These are phyloP conservation scores for Uronychia binucleata DNA, from an alignment of 73 alveolate species.

Conservation along the genomic window DNA sequence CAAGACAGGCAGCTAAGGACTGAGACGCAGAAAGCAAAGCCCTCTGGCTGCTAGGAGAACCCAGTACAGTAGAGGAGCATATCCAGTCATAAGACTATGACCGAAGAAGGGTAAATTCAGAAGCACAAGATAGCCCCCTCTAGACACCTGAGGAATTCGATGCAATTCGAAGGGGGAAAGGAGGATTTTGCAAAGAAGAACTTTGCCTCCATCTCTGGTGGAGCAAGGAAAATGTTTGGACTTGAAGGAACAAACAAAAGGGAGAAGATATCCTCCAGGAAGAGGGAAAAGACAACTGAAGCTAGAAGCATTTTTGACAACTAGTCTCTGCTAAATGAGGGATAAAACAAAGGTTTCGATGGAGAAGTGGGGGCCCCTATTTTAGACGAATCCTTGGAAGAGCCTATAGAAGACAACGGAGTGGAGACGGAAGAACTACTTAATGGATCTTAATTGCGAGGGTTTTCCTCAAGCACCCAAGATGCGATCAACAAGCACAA, in stretches of 20 bases:
- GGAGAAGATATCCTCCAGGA: background rate
- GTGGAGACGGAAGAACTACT: background rate
- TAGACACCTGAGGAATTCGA: background rate
- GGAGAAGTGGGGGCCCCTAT: background rate
- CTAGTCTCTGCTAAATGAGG: no score
- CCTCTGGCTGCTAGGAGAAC: background rate
- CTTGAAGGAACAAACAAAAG: background rate
- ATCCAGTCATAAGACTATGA: background rate
- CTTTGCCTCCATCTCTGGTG: background rate
- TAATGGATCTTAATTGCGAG: background rate
- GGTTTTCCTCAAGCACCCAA: no score
- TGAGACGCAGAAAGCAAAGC: background rate
- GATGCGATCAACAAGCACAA: background rate
- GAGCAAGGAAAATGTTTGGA: background rate
- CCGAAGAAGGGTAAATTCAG: background rate
- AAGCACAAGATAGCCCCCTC: background rate
- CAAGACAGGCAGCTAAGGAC: background rate
- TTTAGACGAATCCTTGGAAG: background rate
- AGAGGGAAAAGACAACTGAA: background rate
- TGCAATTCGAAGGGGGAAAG: background rate
- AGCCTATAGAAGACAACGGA: background rate
- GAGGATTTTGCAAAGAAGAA: background rate
- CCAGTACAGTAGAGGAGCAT: no score
- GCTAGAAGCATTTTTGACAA: no score
- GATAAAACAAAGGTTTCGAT: background rate